Base-by-base conservation (phyloP, 352 stramenopile species). In the Phytophthora kernoviae region DNA sequence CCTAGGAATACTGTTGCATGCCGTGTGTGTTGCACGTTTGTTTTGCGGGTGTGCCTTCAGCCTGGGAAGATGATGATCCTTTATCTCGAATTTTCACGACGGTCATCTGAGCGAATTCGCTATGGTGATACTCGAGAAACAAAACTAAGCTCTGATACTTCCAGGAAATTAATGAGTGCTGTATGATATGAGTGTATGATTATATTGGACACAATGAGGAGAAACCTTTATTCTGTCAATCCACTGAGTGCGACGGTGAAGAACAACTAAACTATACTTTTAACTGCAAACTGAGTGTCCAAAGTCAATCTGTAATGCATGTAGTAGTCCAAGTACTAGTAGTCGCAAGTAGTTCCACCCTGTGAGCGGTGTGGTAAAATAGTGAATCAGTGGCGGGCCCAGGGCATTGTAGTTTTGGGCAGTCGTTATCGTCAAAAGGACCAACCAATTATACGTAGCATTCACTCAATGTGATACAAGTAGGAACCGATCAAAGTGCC, bases 21-120 rank as follows among this genome's bases (percentile, higher is more conserved):
- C 24, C 15, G 7, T 56, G 30, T 45, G n/a, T 42, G 24, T 30
- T 3, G 24, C 3, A 30, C 24, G 11, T 54, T 6, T 62, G 26
- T 47, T 10, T 68, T 7, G 24, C 24, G 24, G 24, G 24, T 30
- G 24, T 30, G 24, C 26, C 58, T 64, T 7, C 57, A 54, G 54
- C 57, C 79, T 68, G 64, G 81, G 76, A 94, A 82, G 71, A 89
- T 88, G 77, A 92, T 94, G 85, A 94, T 79, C 72, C 72, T 59
- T 83, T 84, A 87, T 90, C 84, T 93, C 83, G 78, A 92, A 24
- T 84, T 91, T 87, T 94, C 85, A 94, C 83, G 85, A 94, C 85
- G 85, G 85, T 94, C 85, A 88, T 92, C 85, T 94, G 83, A 94
- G 83, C 66, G 73, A 65, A 54, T 54, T 68, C 40, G 73, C 82